Evolutionary conservation across 2,329 filamentous ascomycete genomes (phyloP).

Genomic region (Massarina eburnea): DNA sequence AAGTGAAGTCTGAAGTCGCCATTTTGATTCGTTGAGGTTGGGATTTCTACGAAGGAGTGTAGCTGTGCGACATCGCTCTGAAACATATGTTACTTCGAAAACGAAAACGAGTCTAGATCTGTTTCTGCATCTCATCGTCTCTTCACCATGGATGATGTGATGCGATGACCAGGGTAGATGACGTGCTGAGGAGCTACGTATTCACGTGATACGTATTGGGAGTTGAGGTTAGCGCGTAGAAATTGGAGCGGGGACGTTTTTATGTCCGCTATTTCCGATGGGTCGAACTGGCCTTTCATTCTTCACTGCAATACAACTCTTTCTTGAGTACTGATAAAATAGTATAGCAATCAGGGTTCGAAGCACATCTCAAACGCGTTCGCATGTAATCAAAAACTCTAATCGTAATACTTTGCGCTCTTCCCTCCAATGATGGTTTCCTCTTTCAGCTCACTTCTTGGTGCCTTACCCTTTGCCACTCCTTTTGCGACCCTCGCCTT

Average conservation of each 20-base stretch:
- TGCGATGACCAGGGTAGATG: not conserved
- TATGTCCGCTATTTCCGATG: not conserved
- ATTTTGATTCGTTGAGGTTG: not conserved
- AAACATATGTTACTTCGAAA: not conserved
- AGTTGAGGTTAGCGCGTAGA: not conserved
- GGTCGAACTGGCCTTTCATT: too few relatives aligned
- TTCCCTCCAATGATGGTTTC: constrained; percentile 15
- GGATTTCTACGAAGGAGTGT: too few relatives aligned
- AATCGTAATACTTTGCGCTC: constrained; percentile 17
- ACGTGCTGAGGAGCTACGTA: not conserved
- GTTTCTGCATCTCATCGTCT: not conserved
- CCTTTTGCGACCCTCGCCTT: constrained; percentile 14
- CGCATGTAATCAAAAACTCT: too few relatives aligned
- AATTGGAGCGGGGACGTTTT: not conserved
- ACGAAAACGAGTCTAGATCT: not conserved
- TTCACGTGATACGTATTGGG: not conserved
- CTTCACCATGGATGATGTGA: not conserved
- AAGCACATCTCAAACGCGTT: too few relatives aligned
- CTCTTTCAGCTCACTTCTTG: constrained; percentile 15
- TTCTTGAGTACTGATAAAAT: too few relatives aligned
- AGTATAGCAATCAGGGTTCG: too few relatives aligned
- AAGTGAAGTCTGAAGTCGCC: constrained; percentile 8
- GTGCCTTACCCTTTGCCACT: constrained; percentile 3
- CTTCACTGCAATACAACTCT: too few relatives aligned
- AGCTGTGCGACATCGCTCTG: not conserved